These are phyloP conservation scores for Corinectria fuckeliana DNA, from an alignment of 2,329 filamentous ascomycete genomes.

Conservation along the genomic window DNA sequence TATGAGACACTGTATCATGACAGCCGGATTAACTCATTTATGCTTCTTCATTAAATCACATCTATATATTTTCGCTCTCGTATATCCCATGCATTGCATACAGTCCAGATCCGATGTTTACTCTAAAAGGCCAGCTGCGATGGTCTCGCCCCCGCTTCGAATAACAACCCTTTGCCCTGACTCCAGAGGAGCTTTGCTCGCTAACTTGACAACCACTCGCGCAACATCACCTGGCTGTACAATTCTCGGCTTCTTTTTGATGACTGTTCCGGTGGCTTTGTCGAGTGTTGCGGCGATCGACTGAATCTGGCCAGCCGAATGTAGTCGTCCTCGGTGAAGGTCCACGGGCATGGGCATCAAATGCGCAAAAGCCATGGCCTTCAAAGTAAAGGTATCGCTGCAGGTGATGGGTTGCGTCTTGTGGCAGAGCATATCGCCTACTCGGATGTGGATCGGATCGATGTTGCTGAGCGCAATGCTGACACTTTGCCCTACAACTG, in stretches of 20 bases:
- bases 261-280: conserved; percentile 74
- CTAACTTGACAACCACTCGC: conserved; percentile 76
- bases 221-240: conserved; percentile 82
- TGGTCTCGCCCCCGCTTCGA: conserved; percentile 78
- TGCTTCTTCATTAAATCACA: too few species aligned
- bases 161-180: conserved; percentile 81
- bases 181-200: conserved; percentile 79
- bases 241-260: conserved; percentile 85
- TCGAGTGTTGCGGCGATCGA: conserved; percentile 77
- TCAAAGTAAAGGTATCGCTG: conserved; percentile 77
- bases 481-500: conserved; percentile 88
- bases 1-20: too few species aligned
- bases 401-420: conserved; percentile 71
- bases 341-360: conserved; percentile 89
- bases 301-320: conserved; percentile 76
- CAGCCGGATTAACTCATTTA: too few species aligned
- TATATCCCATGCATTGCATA: not conserved
- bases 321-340: conserved; percentile 83
- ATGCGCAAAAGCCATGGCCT: conserved; percentile 88
- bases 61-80: not conserved
- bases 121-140: conserved; percentile 87
- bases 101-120: conserved; percentile 42
- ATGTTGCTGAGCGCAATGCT: conserved; percentile 85
- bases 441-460: conserved; percentile 79
- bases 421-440: conserved; percentile 87